These are phyloP conservation scores for Thecaphora thlaspeos DNA, from an alignment of 1,284 basidiomycete genomes.

Conservation along the genomic window DNA sequence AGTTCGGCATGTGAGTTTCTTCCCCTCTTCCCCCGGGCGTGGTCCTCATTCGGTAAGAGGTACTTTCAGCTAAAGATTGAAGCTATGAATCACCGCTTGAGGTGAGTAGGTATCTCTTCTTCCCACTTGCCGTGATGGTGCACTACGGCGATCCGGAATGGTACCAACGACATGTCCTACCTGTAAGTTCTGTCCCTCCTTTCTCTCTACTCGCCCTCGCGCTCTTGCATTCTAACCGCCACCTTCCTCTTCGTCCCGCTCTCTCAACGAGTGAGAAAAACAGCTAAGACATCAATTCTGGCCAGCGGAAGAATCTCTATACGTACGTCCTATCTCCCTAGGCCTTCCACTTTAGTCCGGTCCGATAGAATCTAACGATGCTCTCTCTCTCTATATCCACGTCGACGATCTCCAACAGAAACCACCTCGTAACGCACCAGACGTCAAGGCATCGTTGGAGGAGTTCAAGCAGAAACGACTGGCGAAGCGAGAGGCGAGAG, in stretches of 20 bases:
- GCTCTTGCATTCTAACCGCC: too few relatives aligned
- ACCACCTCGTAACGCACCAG: conserved; percentile 36
- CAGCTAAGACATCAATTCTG: conserved; percentile 47
- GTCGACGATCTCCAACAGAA: conserved; percentile 3
- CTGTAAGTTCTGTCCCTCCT: conserved; percentile 63
- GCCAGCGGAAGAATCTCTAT: conserved; percentile 42
- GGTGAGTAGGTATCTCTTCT: conserved; percentile 74
- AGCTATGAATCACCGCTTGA: too few relatives aligned
- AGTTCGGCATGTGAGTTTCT: conserved; percentile 44
- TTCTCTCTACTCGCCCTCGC: too few relatives aligned
- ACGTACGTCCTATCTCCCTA: conserved; percentile 12
- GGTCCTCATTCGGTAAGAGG: background rate
- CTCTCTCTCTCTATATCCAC: background rate
- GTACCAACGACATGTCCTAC: conserved; percentile 76
- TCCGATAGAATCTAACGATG: background rate
- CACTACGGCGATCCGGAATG: conserved; percentile 87
- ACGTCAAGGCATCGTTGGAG: conserved; percentile 29
- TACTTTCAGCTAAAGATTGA: too few relatives aligned
- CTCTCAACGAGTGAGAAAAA: too few relatives aligned
- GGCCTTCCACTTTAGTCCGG: background rate
- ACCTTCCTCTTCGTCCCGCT: background rate
- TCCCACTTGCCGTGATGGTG: conserved; percentile 77
- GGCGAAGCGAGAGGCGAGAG: conserved; percentile 24
- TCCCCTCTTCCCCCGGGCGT: too few relatives aligned
- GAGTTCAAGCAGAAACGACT: conserved; percentile 36